Evolutionary conservation across 495 filamentous ascomycete species (phyloP), one percentile per base, ranked within the genome.

Genomic region (Ascodesmis nigricans): DNA sequence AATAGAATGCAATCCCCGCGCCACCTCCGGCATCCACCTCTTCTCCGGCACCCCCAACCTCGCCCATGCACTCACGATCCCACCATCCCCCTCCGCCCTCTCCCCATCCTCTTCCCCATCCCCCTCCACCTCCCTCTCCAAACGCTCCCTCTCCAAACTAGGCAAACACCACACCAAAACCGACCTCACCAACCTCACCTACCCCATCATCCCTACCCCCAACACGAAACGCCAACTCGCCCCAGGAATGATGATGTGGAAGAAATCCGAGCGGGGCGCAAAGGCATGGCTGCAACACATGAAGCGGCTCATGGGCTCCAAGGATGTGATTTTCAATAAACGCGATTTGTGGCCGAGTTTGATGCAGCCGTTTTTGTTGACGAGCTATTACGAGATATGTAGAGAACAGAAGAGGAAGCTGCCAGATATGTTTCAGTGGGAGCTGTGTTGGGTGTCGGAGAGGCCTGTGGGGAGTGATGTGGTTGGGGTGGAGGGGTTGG

Each of bases 231-330:
- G 47, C 11, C 48, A 52, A 35, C 4, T 52, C 16, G 46, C 51
- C 23, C 48, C 48, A 3, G 48, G 48, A 21, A 52, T 52, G 48
- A 10, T 52, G 23, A 52, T 52, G 48, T 52, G 49, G 44, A 34
- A 35, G 19, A 26, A 42, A 16, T 35, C 29, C 17, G 21, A 29
- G 3, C 31, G 28, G 7, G 36, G 48, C 0, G 10, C 6, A 2
- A 28, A 23, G n/a, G 38, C 30, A 16, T 52, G 41, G 29, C 15
- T 31, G 23, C 19, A 7, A 15, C 48, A 52, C 28, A 51, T 52
- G 48, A 28, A 27, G 23, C 22, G 48, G 20, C 25, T 52, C 6
- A 30, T 44, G 17, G 36, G 40, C 21, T 46, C 37, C 26, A 44
- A 40, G 25, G 48, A 52, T 38, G 48, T 52, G 11, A 19, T 52